Evolutionary conservation across 2,329 filamentous ascomycete genomes (phyloP), one percentile per base, ranked within the genome.

Genomic region (Trichoderma simmonsii): DNA sequence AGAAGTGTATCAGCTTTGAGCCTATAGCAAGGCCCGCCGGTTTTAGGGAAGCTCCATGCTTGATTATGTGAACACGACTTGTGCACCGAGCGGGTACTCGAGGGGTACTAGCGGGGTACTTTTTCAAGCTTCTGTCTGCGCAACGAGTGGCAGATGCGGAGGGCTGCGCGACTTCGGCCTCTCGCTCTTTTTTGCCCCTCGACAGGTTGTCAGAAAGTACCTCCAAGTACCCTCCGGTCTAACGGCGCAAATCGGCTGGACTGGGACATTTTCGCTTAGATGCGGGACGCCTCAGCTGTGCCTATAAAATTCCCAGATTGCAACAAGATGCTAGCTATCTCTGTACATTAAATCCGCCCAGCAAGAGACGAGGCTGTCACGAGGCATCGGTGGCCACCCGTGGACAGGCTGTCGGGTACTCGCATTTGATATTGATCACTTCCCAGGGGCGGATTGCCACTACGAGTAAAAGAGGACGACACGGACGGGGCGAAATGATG

Each of bases 41-140:
- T 61, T 54, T 70, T 51, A 62, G 66, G 66, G 66, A 70, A 62
- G 66, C 66, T 70, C 66, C 57, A 57, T 66, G 51, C 18, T 32
- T 60, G 56, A 36, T 69, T 70, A 67, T 54, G 51, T 67, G 48
- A 67, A 67, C 51, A 67, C 34, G 57, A 48, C 57, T 14, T 14
- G 34, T 30, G 56, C 65, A 39, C 65, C 14, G 21, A 15, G 36
- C 63, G 26, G 30, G 48, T 57, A 67, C 64, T 28, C 14, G 28
- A 54, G 32, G 30, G 48, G 51, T 56, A 67, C 64, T 30, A 3
- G 26, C 62, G 48, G 4, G 62, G 62, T 65, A 65, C 43, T 4
- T 51, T 26, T 18, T n/a, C 43, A 48, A n/a, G 8, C 43, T 48
- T 12, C 43, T 54, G 21, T 54, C n/a, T 24, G n/a, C 14, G 48